phyloP scores from a whole-genome alignment of 129 eudicot species.

The Artemisia annua region DNA sequence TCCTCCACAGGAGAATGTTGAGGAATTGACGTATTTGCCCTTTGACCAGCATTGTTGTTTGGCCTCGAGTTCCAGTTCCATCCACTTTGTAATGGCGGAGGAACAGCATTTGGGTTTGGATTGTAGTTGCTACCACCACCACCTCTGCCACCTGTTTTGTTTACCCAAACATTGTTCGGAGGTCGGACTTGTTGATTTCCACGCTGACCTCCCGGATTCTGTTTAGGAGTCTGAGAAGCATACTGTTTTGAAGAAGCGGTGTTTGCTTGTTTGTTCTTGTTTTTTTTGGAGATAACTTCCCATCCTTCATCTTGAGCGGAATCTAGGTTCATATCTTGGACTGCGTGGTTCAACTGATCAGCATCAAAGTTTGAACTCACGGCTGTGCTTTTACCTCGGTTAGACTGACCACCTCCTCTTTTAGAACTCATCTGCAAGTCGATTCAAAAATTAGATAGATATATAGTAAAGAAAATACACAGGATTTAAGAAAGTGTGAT shows the following conservation, averaged over 20 bases:
- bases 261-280: conserved; percentile 44
- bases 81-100: conserved; percentile 68
- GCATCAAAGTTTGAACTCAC: conserved; percentile 25
- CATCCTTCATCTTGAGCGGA: conserved; percentile 58
- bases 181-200: conserved; percentile 38
- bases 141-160: conserved; percentile 51
- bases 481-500: background rate
- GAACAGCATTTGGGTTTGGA: conserved; percentile 24
- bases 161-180: conserved; percentile 37
- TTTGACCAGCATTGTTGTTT: conserved; percentile 25
- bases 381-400: conserved; percentile 30
- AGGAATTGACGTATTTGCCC: background rate
- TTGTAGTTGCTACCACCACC: conserved; percentile 24
- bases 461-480: background rate
- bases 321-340: conserved; percentile 46
- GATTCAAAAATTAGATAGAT: background rate
- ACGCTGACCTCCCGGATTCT: conserved; percentile 48
- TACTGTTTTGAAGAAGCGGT: conserved; percentile 27
- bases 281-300: conserved; percentile 57
- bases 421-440: conserved; percentile 52
- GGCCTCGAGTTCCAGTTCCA: conserved; percentile 60
- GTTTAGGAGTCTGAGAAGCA: conserved; percentile 34
- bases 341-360: conserved; percentile 43
- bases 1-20: conserved; percentile 15
- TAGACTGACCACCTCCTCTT: conserved; percentile 37